Evolutionary conservation across 495 filamentous ascomycete species (phyloP).

Genomic region (Lasiosphaeria ovina): DNA sequence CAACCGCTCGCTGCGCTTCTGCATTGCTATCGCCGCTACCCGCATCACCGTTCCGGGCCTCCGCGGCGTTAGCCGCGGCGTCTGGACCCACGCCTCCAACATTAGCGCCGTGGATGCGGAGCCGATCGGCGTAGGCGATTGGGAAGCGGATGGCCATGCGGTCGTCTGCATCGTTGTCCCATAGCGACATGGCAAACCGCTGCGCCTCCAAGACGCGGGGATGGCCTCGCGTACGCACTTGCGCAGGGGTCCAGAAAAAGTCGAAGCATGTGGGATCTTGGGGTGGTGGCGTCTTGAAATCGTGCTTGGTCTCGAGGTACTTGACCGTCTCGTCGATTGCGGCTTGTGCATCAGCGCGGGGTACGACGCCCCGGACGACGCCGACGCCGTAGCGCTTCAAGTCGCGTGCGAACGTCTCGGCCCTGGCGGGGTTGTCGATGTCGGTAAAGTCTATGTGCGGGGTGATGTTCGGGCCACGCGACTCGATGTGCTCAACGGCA

Average conservation of each 20-base stretch:
- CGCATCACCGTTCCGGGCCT: slow-evolving; percentile 26
- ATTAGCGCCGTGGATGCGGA: slow-evolving; percentile 64
- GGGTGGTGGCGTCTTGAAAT: slow-evolving; percentile 51
- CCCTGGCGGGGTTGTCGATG: slow-evolving; percentile 48
- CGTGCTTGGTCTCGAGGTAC: slow-evolving; percentile 60
- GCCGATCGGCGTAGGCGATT: slow-evolving; percentile 77
- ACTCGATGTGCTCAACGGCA: slow-evolving; percentile 50
- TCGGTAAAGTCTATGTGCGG: slow-evolving; percentile 64
- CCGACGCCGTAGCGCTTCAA: slow-evolving; percentile 65
- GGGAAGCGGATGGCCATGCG: slow-evolving; percentile 58
- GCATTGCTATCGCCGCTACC: slow-evolving; percentile 19
- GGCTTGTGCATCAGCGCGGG: slow-evolving; percentile 52
- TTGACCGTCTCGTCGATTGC: slow-evolving; percentile 59
- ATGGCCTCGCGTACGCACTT: slow-evolving; percentile 75
- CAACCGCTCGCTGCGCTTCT: slow-evolving; percentile 27
- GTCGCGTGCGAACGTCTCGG: slow-evolving; percentile 50
- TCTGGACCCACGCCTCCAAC: slow-evolving; percentile 37
- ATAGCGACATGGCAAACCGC: slow-evolving; percentile 75
- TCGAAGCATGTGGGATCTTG: slow-evolving; percentile 79
- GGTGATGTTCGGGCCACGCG: slow-evolving; percentile 50
- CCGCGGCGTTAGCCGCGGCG: slow-evolving; percentile 13
- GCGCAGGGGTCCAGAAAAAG: slow-evolving; percentile 86
- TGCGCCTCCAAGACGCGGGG: slow-evolving; percentile 71
- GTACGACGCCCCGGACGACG: slow-evolving; percentile 64
- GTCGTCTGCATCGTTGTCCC: slow-evolving; percentile 72